Base-by-base conservation (phyloP, 129 eudicot species). In the Flaveria linearis region DNA sequence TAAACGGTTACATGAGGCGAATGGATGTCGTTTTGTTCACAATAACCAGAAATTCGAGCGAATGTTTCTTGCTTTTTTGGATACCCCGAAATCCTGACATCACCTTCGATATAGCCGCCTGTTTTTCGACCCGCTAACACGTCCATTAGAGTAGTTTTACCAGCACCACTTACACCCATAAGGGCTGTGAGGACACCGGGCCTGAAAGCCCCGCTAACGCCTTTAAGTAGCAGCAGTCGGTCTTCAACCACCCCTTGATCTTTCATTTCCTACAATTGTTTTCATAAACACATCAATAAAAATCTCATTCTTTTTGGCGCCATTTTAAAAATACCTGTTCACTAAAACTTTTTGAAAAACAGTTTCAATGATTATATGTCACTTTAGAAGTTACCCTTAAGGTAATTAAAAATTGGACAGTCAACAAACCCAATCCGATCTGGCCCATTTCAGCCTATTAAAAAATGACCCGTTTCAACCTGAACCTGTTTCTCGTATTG, bases 91-190 rank as follows among this genome's bases (percentile, higher is more conserved):
- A 92, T 88, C 2, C 74, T 88, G 71, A 92, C 86, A 9, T 76
- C 85, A 77, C 98, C 98, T 9, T 90, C 82, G 12, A 82, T 83
- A 69, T 90, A 90, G 57, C 98, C 98, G 4, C 94, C 96, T 12
- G 96, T 92, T 86, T 92, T 92, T 66, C 96, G 74, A 17, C 98
- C 98, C 3, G 96, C 93, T 53, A 92, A 82, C 33, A 88, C 96
- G 72, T 92, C 98, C 96, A 92, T 86, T 49, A 92, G 78, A 55
- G 98, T 92, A 13, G 98, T 88, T 82, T 92, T 92, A n/a, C 98
- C 98, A 51, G 98, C 96, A 68, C 98, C 98, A 69, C 96, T 92
- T 5, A 92, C 84, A 46, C 98, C 98, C 98, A 92, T 92, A 53
- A 92, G 69, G 50, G 96, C 98, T 12, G 98, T 88, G 33, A 92